Base-by-base conservation (phyloP, 495 filamentous ascomycete genomes). In the Amorphotheca resinae region DNA sequence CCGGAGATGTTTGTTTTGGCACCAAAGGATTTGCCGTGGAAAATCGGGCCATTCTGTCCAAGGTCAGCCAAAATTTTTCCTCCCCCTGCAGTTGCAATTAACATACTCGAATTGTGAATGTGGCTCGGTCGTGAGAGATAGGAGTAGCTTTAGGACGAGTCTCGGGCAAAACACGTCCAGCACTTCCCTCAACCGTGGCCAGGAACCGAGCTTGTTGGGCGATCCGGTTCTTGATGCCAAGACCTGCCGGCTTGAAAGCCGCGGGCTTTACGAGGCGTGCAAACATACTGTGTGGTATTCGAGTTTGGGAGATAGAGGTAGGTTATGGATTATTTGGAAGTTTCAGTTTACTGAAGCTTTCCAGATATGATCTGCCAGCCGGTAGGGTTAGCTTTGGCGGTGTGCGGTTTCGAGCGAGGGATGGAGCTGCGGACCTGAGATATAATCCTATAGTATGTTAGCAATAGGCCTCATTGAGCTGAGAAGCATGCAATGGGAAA, bases 1-100 rank as follows among this genome's bases (percentile, higher is more conserved):
- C 87, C 88, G 46, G 82, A 87, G 59, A 91, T 83, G 73, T 89
- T 94, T 56, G 79, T 73, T 60, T 85, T 84, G 50, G 87, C 87
- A 50, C 87, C 87, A 51, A 93, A 95, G 36, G 86, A 89, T 61
- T 81, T 93, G 58, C 87, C 87, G 56, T 82, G 79, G 71, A 93
- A 94, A 55, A 95, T 82, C 22, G 87, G 87, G 45, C 87, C 87
- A 65, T 89, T 82, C 77, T 69, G 53, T 33, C 15, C 45, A 38
- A 47, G 44, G 53, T 50, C 39, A 46, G 41, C 43, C n/a, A 50
- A 44, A 20, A 34, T 41, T 38, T 17, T 25, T 28, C 12, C 33
- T 7, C 22, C 26, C 26, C 11, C 22, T n/a, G 9, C 22, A 38
- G 38, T 46, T 7, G 25, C 5, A 37, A 38, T 7, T 31, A 14